Evolutionary conservation across 306 rosid species (phyloP), one percentile per base, ranked within the genome.

Genomic region (Morella rubra): DNA sequence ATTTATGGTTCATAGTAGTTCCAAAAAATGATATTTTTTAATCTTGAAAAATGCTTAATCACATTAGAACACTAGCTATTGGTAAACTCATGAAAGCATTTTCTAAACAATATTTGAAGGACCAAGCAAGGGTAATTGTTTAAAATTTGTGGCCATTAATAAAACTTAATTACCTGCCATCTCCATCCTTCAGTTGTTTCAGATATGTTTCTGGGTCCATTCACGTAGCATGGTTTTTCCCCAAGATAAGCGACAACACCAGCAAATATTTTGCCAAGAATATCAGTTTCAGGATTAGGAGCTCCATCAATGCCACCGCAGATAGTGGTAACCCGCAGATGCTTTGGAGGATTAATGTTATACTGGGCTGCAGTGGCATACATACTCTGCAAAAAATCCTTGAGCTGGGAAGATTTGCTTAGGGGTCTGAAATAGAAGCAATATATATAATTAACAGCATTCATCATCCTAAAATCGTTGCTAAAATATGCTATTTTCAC

Each of bases 91-190:
- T 49, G 0, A 49, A 45, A 5, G 7, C 10, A 45, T 45, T 45
- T 45, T 45, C 8, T 45, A 5, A 45, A 9, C 1, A 45, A 5
- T 45, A 45, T 9, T 45, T 45, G 10, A 6, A 5, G 49, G 10
- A 45, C 5, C 1, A 45, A 45, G 10, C 1, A 45, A 45, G 2
- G 37, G 49, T 45, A 45, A 45, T 45, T 45, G 7, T 45, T 45
- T 45, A 5, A 49, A 49, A 9, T 49, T 5, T 49, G 0, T 14
- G 7, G 16, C 4, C 3, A 49, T 41, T 4, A 14, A 6, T 4
- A 16, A 8, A 19, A 12, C 14, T 5, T 2, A 61, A 5, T 73
- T 84, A 91, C 98, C 98, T 91, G 96, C 97, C 98, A 93, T 20
- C 22, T 4, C 98, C 98, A 91, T 27, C 93, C 96, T 4, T 1